phyloP scores from a whole-genome alignment of 148 eudicot species.

The Dianthus caryophyllus region DNA sequence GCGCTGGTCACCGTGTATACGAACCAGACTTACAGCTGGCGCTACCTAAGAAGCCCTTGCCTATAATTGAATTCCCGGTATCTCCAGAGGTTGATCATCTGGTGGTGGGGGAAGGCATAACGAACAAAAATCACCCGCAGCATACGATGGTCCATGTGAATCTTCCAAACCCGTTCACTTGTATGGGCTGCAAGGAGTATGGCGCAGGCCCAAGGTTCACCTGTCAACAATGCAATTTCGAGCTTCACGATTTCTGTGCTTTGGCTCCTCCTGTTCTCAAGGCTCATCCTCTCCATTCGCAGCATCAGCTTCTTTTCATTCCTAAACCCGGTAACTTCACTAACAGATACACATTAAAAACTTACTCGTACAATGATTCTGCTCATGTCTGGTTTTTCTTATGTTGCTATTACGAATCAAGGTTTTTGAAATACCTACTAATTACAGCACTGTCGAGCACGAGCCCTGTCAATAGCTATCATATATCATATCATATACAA shows the following conservation, averaged over 20 bases:
- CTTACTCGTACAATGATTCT: neutral
- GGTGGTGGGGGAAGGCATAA: slow-evolving; percentile 20
- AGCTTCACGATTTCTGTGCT: slow-evolving; percentile 92
- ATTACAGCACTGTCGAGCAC: neutral
- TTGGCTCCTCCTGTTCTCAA: slow-evolving; percentile 61
- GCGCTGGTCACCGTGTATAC: slow-evolving; percentile 1
- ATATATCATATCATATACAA: too few relatives aligned
- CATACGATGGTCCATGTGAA: slow-evolving; percentile 42
- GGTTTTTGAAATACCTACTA: neutral
- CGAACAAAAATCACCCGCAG: slow-evolving; percentile 40
- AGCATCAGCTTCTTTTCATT: slow-evolving; percentile 63
- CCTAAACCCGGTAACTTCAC: slow-evolving; percentile 41
- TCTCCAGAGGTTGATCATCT: slow-evolving; percentile 22
- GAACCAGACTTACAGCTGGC: neutral
- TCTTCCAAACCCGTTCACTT: slow-evolving; percentile 42
- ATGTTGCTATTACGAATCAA: too few relatives aligned
- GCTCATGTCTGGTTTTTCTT: neutral
- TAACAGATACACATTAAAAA: neutral
- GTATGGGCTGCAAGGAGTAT: slow-evolving; percentile 74
- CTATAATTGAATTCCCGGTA: slow-evolving; percentile 21
- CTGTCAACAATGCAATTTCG: slow-evolving; percentile 78
- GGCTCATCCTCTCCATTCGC: slow-evolving; percentile 71
- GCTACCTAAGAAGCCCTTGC: slow-evolving; percentile 8
- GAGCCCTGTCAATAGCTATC: neutral
- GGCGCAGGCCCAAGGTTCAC: slow-evolving; percentile 72